A percentile compares a stretch with the other conserved stretches of the same genome.
Evolutionary conservation across 1,284 basidiomycete genomes (phyloP).

Genomic region (Pseudozyma thailandica): DNA sequence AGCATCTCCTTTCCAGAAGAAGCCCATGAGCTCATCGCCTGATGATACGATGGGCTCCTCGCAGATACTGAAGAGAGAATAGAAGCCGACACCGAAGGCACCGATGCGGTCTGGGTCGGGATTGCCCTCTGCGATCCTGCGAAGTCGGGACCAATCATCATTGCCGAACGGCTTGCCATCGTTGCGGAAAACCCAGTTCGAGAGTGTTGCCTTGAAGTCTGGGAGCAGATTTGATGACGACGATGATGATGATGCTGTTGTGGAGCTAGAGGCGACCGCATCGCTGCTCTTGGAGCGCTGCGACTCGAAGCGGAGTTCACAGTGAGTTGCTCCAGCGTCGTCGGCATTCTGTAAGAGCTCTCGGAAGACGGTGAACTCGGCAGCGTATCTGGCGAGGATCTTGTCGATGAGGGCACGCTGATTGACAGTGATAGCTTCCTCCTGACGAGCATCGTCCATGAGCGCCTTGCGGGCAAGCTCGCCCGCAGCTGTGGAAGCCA

Average conservation of each 20-base stretch:
- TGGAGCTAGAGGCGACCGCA: slow-evolving; percentile 1
- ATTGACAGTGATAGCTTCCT: slow-evolving; percentile 89
- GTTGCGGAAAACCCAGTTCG: slow-evolving; percentile 78
- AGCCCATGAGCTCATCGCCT: slow-evolving; percentile 85
- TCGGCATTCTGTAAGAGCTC: slow-evolving; percentile 96
- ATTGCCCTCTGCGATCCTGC: slow-evolving; percentile 70
- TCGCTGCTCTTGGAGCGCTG: slow-evolving; percentile 24
- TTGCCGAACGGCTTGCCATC: slow-evolving; percentile 74
- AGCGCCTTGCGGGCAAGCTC: slow-evolving; percentile 54
- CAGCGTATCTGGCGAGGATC: slow-evolving; percentile 91
- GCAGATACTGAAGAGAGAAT: slow-evolving; percentile 71
- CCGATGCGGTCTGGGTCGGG: slow-evolving; percentile 72
- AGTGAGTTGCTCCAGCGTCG: slow-evolving; percentile 79
- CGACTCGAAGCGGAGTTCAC: slow-evolving; percentile 65
- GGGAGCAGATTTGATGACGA: slow-evolving; percentile 33
- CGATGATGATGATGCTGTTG: background rate
- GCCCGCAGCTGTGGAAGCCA: slow-evolving; percentile 35
- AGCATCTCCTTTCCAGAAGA: slow-evolving; percentile 82
- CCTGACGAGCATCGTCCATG: slow-evolving; percentile 51
- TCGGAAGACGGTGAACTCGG: slow-evolving; percentile 82
- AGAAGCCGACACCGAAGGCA: slow-evolving; percentile 71
- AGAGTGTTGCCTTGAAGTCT: slow-evolving; percentile 66
- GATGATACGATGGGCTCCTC: slow-evolving; percentile 93
- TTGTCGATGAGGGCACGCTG: slow-evolving; percentile 74
- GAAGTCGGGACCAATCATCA: slow-evolving; percentile 66